phyloP scores from a whole-genome alignment of 2,329 filamentous ascomycete genomes.

The Akanthomyces dipterigenus region DNA sequence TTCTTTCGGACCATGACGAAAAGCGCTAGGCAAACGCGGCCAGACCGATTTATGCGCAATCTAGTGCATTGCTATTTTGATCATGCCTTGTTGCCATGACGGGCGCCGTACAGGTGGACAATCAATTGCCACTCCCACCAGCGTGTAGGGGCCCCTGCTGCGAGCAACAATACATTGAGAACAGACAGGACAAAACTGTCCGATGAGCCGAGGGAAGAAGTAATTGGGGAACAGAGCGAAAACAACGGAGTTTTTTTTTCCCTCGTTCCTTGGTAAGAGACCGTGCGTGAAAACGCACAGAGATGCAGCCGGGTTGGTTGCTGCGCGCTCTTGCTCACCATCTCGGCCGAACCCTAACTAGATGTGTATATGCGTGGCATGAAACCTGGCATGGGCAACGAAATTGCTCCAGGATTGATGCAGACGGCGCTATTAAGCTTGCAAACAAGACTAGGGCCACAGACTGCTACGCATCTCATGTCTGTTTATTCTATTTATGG shows the following conservation, averaged over 20 bases:
- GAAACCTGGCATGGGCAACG: neutral
- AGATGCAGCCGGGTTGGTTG: neutral
- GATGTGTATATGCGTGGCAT: neutral
- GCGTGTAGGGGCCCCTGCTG: too few relatives aligned
- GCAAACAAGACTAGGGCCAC: neutral
- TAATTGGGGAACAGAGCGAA: too few relatives aligned
- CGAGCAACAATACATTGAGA: too few relatives aligned
- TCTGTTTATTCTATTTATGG: neutral
- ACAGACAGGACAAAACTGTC: too few relatives aligned
- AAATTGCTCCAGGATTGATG: constrained; percentile 4
- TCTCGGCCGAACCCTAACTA: neutral
- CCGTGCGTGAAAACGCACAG: neutral
- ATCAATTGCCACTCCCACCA: too few relatives aligned
- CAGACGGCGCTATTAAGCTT: neutral
- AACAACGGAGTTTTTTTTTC: too few relatives aligned
- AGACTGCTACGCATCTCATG: neutral
- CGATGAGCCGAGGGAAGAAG: too few relatives aligned
- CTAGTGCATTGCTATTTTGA: neutral
- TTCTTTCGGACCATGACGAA: neutral
- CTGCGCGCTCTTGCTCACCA: neutral
- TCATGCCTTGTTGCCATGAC: too few relatives aligned
- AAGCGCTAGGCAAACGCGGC: neutral
- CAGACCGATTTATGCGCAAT: neutral
- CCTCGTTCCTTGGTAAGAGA: too few relatives aligned
- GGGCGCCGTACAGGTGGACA: too few relatives aligned